Conservation (phyloP, 202 grass and related monocot species). For the Hordeum pubiflorum region DNA sequence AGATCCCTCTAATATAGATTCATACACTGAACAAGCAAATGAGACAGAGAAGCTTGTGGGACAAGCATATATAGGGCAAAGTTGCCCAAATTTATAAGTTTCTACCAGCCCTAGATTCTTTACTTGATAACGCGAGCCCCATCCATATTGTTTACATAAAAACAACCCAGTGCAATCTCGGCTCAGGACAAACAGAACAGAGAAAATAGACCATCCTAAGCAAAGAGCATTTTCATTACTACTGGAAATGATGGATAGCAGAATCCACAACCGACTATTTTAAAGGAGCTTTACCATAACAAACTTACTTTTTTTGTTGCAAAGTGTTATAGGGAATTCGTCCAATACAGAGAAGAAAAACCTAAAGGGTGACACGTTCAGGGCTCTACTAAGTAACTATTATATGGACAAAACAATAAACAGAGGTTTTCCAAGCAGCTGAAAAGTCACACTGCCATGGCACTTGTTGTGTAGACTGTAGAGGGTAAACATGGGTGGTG, state of each 20-base stretch:
- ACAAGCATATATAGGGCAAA: not conserved
- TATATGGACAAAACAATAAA: not conserved
- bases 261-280: conserved; percentile 8
- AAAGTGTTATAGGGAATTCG: not conserved
- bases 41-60: not conserved
- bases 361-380: not conserved
- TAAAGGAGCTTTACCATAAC: not conserved
- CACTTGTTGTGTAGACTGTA: not conserved
- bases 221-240: conserved; percentile 15
- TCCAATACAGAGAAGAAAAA: not conserved
- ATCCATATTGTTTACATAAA: not conserved
- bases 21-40: not conserved
- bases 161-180: not conserved
- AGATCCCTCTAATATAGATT: not conserved
- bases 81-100: not conserved
- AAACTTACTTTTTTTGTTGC: not conserved
- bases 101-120: not conserved
- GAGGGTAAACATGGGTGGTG: not conserved
- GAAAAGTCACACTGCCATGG: not conserved
- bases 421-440: not conserved
- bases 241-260: conserved; percentile 14
- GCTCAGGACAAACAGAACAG: not conserved
- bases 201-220: not conserved
- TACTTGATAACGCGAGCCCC: not conserved
- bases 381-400: not conserved